Base-by-base conservation (phyloP, 164 flowering plant genomes). In the Warburgia ugandensis region DNA sequence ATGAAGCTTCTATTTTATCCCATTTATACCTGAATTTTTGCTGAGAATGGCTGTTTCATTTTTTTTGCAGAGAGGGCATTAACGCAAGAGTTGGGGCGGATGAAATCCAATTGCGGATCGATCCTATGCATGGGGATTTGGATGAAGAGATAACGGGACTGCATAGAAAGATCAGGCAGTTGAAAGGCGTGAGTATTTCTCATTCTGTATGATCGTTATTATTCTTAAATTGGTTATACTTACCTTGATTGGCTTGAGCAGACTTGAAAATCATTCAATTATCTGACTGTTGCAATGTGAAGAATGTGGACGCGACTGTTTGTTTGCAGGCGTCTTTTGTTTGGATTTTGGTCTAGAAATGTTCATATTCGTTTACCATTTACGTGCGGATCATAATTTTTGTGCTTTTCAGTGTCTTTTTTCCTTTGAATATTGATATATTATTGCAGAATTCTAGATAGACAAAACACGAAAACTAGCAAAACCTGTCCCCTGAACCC, bases 101-200 rank as follows among this genome's bases (percentile, higher is more conserved):
- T 59, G 90, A 83, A 61, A 68, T 83, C 17, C 91, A 83, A 39
- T 43, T 83, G 68, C 52, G 81, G 56, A 79, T 83, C 30, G 92
- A 83, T 66, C 92, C 92, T 0, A 48, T 78, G 72, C 84, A 83
- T 8, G 71, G 61, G 0, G 92, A 83, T 37, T 67, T 83, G 30
- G 92, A 83, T 35, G 73, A 79, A 1, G 77, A 81, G 61, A 76
- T 84, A 51, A 30, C 61, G 6, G 88, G 87, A 27, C 81, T 84
- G 14, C 75, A 73, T 22, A 41, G 53, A 5, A 72, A 84, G 72
- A 70, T 84, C 51, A 60, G 49, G 13, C 55, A 47, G 30, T 68
- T 84, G 6, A 79, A 67, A 70, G 51, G 45, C 48, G 91, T 83
- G 60, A 42, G 59, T 29, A 46, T 28, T 35, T 17, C 19, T 45